phyloP scores from a whole-genome alignment of 257 asterid genomes.

The Thymus quinquecostatus region DNA sequence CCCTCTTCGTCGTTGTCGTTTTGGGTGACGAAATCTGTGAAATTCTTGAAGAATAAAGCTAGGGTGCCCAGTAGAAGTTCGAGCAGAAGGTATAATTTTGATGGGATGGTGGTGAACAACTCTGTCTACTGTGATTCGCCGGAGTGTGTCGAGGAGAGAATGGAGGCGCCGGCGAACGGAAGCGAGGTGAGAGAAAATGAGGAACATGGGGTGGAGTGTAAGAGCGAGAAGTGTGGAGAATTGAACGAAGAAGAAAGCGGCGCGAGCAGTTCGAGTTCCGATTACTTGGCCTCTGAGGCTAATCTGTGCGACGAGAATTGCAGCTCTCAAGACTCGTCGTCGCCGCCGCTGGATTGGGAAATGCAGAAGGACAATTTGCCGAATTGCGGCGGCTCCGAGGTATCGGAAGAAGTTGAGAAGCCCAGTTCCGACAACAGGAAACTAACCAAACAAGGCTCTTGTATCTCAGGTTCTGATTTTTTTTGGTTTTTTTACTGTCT shows the following conservation, averaged over 20 bases:
- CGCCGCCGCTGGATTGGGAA: constrained; percentile 44
- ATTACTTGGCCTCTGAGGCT: constrained; percentile 55
- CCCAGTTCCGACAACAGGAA: constrained; percentile 44
- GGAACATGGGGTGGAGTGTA: constrained; percentile 9
- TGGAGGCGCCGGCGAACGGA: constrained; percentile 40
- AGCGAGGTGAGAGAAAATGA: constrained; percentile 25
- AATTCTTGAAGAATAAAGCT: constrained; percentile 43
- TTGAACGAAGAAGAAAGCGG: constrained; percentile 44
- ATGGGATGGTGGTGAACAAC: constrained; percentile 56
- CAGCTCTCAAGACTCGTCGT: constrained; percentile 53
- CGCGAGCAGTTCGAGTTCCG: constrained; percentile 58
- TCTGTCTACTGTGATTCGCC: constrained; percentile 59
- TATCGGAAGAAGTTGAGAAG: constrained; percentile 40
- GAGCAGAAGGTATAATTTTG: constrained; percentile 47
- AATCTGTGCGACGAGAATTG: constrained; percentile 50
- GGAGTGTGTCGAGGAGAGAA: constrained; percentile 38
- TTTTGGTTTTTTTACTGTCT: not conserved
- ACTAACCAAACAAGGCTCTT: constrained; percentile 59
- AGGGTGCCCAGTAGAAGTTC: constrained; percentile 38
- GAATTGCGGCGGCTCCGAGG: constrained; percentile 16
- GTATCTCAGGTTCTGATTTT: constrained; percentile 52
- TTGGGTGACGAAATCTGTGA: constrained; percentile 60
- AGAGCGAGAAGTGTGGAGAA: not conserved
- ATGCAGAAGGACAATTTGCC: no score
- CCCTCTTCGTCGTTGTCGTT: constrained; percentile 42